Percentiles rank a stretch among this genome's conserved stretches.
Evolutionary conservation across 176 grass and related monocot species (phyloP).

Genomic region (Melocanna baccifera): DNA sequence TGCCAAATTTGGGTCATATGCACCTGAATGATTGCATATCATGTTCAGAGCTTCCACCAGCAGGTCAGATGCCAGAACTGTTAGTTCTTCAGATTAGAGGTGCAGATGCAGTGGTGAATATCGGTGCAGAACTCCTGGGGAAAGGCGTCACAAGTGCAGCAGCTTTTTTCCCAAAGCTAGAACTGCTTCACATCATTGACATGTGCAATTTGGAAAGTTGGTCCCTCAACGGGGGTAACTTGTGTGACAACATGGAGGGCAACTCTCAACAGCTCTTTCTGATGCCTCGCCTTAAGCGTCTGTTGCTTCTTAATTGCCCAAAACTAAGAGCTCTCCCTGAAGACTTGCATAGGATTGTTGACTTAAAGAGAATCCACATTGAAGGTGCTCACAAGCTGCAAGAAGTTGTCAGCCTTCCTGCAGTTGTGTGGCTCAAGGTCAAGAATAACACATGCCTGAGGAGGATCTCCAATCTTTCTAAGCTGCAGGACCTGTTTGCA

Average conservation of each 20-base stretch:
- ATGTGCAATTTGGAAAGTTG: background rate
- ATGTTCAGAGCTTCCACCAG: conserved; percentile 17
- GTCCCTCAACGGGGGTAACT: background rate
- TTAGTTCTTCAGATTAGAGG: background rate
- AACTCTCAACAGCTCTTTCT: background rate
- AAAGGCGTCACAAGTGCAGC: background rate
- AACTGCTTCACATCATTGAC: background rate
- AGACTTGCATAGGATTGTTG: background rate
- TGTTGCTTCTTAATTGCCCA: conserved; percentile 10
- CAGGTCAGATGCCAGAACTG: background rate
- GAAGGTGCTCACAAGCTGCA: conserved; percentile 9
- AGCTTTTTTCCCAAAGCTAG: background rate
- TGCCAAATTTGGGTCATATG: conserved; percentile 18
- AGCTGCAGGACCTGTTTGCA: background rate
- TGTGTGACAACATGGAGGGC: background rate
- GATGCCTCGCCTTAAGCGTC: conserved; percentile 8
- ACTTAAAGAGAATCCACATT: background rate
- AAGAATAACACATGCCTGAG: conserved; percentile 1
- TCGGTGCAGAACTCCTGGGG: background rate
- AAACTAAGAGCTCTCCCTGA: conserved; percentile 17
- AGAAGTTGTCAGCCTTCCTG: background rate
- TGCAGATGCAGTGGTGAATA: background rate
- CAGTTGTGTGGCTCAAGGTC: conserved; percentile 15
- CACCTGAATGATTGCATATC: background rate
- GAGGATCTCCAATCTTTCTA: conserved; percentile 11